Percentiles rank a stretch among this genome's conserved stretches.
These are phyloP conservation scores for Diplodia scrobiculata DNA, from an alignment of 2,329 filamentous ascomycete species.

Conservation along the genomic window DNA sequence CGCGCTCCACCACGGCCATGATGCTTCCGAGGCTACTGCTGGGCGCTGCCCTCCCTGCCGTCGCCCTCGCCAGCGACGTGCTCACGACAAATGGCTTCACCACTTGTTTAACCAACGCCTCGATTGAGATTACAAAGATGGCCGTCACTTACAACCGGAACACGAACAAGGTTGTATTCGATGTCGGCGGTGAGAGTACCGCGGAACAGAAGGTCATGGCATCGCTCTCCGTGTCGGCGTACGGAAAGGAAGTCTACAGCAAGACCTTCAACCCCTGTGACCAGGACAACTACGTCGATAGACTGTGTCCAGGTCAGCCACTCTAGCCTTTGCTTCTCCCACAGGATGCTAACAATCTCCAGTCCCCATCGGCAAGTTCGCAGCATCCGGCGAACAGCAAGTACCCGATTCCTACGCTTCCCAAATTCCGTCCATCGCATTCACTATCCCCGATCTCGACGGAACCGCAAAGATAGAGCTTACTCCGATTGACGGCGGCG, in stretches of 20 bases:
- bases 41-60: constrained; percentile 43
- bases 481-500: constrained; percentile 59
- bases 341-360: constrained; percentile 34
- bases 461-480: constrained; percentile 80
- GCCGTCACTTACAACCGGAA: constrained; percentile 78
- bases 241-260: constrained; percentile 77
- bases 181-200: constrained; percentile 75
- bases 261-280: constrained; percentile 84
- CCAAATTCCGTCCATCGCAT: constrained; percentile 84
- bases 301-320: constrained; percentile 76
- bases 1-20: constrained; percentile 36
- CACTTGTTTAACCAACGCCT: constrained; percentile 63
- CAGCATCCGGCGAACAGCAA: constrained; percentile 68
- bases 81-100: constrained; percentile 80
- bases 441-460: constrained; percentile 85
- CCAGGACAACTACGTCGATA: constrained; percentile 62
- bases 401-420: constrained; percentile 72
- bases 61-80: constrained; percentile 67
- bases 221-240: constrained; percentile 74
- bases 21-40: constrained; percentile 45
- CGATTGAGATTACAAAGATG: constrained; percentile 71
- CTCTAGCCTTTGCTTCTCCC: background rate
- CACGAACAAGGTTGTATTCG: constrained; percentile 73
- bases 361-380: constrained; percentile 75
- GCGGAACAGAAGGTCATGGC: constrained; percentile 79